Conservation (phyloP, 257 asterid species). For the Rhazya stricta region DNA sequence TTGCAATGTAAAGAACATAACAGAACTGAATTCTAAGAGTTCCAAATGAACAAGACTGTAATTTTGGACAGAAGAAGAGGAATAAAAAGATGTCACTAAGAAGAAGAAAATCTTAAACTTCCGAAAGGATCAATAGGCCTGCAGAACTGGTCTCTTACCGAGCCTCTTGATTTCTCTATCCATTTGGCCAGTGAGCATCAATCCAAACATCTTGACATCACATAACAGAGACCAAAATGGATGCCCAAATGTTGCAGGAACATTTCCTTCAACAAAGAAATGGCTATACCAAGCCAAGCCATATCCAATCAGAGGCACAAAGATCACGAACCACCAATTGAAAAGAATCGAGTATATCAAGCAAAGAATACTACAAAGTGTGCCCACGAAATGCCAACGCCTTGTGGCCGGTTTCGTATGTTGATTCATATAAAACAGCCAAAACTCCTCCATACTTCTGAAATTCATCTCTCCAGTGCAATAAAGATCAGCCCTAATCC, state of each 20-base stretch:
- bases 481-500: conserved; percentile 29
- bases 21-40: conserved; percentile 1
- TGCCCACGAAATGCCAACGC: conserved; percentile 96
- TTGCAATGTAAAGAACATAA: background rate
- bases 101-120: background rate
- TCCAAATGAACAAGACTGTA: conserved; percentile 5
- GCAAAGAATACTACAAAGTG: conserved; percentile 66
- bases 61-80: conserved; percentile 3
- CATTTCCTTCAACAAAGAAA: conserved; percentile 87
- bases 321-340: conserved; percentile 62
- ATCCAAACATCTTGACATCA: conserved; percentile 95
- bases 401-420: conserved; percentile 82
- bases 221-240: conserved; percentile 89
- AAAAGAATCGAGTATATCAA: conserved; percentile 64
- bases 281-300: conserved; percentile 95
- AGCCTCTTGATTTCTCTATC: conserved; percentile 98
- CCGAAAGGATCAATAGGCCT: conserved; percentile 34
- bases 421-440: conserved; percentile 89
- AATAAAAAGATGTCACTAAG: background rate
- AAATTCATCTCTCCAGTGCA: conserved; percentile 47
- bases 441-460: conserved; percentile 91
- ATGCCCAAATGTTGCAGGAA: conserved; percentile 90
- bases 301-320: conserved; percentile 78
- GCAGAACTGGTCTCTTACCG: conserved; percentile 91
- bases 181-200: conserved; percentile 90